Conservation (phyloP, 1,139 yeast genomes). For the Petasospora rhodanensis region DNA sequence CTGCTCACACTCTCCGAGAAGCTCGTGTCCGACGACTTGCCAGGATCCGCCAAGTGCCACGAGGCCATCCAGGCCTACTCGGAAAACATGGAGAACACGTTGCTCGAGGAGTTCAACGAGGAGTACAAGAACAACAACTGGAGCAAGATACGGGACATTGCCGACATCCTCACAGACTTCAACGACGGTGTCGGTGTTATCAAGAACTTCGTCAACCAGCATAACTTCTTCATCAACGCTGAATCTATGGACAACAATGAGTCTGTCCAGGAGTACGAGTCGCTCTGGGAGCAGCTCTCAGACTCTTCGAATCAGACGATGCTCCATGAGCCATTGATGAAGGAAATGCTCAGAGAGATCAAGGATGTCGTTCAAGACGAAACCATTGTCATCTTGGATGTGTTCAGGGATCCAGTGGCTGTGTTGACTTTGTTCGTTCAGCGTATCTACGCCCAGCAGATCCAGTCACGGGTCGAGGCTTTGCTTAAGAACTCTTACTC, state of each 20-base stretch:
- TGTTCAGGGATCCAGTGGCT: slow-evolving; percentile 62
- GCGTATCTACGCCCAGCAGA: slow-evolving; percentile 71
- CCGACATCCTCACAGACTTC: slow-evolving; percentile 72
- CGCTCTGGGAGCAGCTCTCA: slow-evolving; percentile 43
- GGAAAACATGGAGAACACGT: slow-evolving; percentile 66
- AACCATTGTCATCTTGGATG: slow-evolving; percentile 66
- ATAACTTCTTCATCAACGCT: slow-evolving; percentile 60
- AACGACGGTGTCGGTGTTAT: slow-evolving; percentile 85
- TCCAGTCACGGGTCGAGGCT: slow-evolving; percentile 63
- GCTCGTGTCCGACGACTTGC: slow-evolving; percentile 47
- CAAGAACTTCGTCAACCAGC: slow-evolving; percentile 78
- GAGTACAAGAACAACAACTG: slow-evolving; percentile 49
- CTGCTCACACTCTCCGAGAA: slow-evolving; percentile 61
- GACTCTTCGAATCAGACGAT: slow-evolving; percentile 40
- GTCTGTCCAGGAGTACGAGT: slow-evolving; percentile 31
- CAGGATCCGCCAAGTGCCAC: slow-evolving; percentile 48
- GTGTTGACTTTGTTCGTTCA: slow-evolving; percentile 71
- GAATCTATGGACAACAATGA: slow-evolving; percentile 32
- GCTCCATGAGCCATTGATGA: slow-evolving; percentile 34
- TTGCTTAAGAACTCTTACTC: slow-evolving; percentile 62
- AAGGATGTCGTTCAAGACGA: slow-evolving; percentile 55
- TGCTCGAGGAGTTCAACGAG: slow-evolving; percentile 53
- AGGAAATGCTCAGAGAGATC: slow-evolving; percentile 38
- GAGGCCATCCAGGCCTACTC: slow-evolving; percentile 64
- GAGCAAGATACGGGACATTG: slow-evolving; percentile 72